Evolutionary conservation across 371 early-diverging fungal genomes (phyloP).

Genomic region (Dipsacomyces acuminosporus): DNA sequence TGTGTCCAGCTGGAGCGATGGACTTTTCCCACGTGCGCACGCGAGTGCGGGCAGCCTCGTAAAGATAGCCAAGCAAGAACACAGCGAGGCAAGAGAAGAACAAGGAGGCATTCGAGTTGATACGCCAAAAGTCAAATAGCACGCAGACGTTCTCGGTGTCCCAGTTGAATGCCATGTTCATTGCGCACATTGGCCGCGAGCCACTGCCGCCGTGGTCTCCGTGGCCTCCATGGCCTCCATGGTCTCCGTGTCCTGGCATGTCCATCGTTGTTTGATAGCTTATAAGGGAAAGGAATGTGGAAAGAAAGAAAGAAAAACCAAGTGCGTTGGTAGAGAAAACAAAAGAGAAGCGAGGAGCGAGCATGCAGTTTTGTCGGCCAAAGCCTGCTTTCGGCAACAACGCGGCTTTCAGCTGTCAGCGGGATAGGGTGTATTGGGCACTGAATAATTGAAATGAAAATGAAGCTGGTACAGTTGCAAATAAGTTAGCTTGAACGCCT

Average conservation of each 20-base stretch:
- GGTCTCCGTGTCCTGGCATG: slow-evolving; percentile 44
- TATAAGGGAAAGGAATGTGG: not conserved
- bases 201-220: slow-evolving; percentile 8
- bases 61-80: slow-evolving; percentile 55
- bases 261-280: slow-evolving; percentile 9
- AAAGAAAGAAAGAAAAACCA: not conserved
- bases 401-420: too few relatives aligned
- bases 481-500: too few relatives aligned
- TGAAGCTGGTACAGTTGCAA: too few relatives aligned
- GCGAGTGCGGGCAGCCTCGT: slow-evolving; percentile 56
- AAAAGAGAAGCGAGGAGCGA: slow-evolving; percentile 1
- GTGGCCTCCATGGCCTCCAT: slow-evolving; percentile 27
- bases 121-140: slow-evolving; percentile 71
- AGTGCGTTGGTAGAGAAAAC: not conserved
- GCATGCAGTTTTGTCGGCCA: not conserved
- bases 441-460: too few relatives aligned
- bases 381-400: too few relatives aligned
- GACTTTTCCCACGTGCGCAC: slow-evolving; percentile 52
- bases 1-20: slow-evolving; percentile 3
- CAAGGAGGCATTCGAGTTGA: slow-evolving; percentile 51
- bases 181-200: slow-evolving; percentile 41
- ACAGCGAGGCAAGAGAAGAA: slow-evolving; percentile 57
- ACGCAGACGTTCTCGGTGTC: slow-evolving; percentile 68
- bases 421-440: too few relatives aligned
- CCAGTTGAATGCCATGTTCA: slow-evolving; percentile 77